Conservation (phyloP, 73 alveolate species). For the Paramecium biaurelia region DNA sequence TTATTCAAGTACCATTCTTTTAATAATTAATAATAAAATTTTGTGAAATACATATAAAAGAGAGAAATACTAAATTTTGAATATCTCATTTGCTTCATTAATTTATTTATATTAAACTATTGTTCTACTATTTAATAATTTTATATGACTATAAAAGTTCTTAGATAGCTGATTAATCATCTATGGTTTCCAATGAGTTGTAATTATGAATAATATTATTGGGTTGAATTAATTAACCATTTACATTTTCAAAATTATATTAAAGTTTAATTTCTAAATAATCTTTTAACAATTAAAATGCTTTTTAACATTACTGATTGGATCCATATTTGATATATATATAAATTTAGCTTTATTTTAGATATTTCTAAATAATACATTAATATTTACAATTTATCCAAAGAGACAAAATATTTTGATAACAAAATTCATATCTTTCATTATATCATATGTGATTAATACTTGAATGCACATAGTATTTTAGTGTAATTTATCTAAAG, state of each 20-base stretch:
- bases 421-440: not conserved
- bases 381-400: not conserved
- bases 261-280: not conserved
- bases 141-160: not conserved
- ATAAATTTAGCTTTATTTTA: not conserved
- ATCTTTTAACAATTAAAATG: not conserved
- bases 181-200: not conserved
- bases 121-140: not conserved
- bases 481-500: not conserved
- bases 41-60: not conserved
- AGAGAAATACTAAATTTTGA: not conserved
- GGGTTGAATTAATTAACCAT: not conserved
- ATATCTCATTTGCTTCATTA: not conserved
- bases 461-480: not conserved
- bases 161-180: not conserved
- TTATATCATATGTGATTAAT: not conserved
- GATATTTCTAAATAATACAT: not conserved
- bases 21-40: not conserved
- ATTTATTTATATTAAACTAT: not conserved
- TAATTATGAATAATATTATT: not conserved
- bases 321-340: not conserved
- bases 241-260: not conserved
- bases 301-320: not conserved
- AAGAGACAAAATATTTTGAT: not conserved
- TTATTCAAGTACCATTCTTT: not conserved